phyloP scores from a whole-genome alignment of 83 land plant species.

The Larix sibirica region DNA sequence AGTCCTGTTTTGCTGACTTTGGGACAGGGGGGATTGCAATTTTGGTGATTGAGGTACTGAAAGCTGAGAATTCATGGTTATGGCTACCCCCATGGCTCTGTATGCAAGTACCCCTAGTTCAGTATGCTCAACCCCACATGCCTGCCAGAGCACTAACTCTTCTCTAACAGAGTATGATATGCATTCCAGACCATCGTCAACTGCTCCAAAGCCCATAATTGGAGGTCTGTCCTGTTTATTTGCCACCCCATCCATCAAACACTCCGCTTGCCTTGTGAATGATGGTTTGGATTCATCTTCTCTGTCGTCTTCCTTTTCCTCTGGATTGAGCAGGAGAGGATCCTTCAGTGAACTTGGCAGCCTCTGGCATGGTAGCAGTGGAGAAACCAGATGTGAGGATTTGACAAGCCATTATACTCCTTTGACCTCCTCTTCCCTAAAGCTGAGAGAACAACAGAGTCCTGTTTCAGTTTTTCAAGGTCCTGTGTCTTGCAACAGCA shows the following conservation, averaged over 20 bases:
- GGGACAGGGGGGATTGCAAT: neutral
- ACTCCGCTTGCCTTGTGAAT: neutral
- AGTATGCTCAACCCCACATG: slow-evolving; percentile 44
- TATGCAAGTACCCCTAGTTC: slow-evolving; percentile 29
- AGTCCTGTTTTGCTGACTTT: neutral
- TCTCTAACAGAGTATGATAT: slow-evolving; percentile 43
- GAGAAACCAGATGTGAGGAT: slow-evolving; percentile 19
- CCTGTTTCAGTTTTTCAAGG: slow-evolving; percentile 90
- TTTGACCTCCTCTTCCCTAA: slow-evolving; percentile 40
- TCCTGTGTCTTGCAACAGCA: slow-evolving; percentile 53
- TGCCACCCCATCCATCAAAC: slow-evolving; percentile 25
- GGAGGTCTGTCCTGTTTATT: slow-evolving; percentile 73
- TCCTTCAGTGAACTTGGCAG: slow-evolving; percentile 18
- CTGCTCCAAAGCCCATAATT: slow-evolving; percentile 27
- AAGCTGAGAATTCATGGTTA: neutral
- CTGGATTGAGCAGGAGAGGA: slow-evolving; percentile 30
- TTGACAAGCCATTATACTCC: slow-evolving; percentile 34
- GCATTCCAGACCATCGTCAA: slow-evolving; percentile 30
- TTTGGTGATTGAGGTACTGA: neutral
- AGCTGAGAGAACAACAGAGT: slow-evolving; percentile 62
- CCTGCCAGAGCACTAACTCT: slow-evolving; percentile 37
- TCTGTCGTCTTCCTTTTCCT: slow-evolving; percentile 28
- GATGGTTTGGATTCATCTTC: slow-evolving; percentile 11
- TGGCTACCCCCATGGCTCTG: slow-evolving; percentile 27
- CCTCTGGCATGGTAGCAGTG: slow-evolving; percentile 28